phyloP scores from a whole-genome alignment of 179 eudicot species.

The Pouteria campechiana region DNA sequence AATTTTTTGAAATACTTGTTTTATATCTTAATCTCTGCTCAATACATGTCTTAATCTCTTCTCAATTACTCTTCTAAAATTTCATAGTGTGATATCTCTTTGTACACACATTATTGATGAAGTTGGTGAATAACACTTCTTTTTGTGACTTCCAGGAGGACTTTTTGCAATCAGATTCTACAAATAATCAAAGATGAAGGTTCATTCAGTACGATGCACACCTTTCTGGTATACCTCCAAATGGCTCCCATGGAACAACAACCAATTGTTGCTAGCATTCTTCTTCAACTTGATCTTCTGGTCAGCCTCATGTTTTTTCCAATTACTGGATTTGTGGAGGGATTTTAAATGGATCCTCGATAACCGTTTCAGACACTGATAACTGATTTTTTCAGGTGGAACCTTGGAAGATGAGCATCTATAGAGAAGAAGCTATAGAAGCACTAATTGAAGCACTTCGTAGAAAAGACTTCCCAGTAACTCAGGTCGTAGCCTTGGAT shows the following conservation, averaged over 20 bases:
- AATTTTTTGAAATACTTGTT: too few relatives aligned
- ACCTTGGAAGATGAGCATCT: conserved; percentile 52
- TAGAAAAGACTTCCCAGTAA: conserved; percentile 31
- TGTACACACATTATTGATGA: too few relatives aligned
- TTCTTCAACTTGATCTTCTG: conserved; percentile 57
- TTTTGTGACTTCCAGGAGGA: conserved; percentile 25
- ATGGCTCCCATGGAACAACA: conserved; percentile 61
- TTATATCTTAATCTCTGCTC: too few relatives aligned
- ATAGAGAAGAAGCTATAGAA: conserved; percentile 54
- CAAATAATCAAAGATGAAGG: conserved; percentile 43
- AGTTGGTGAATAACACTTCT: not conserved
- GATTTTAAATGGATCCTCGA: not conserved
- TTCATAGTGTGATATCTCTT: too few relatives aligned
- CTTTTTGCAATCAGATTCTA: conserved; percentile 29
- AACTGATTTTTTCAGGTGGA: conserved; percentile 18
- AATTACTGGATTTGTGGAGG: not conserved
- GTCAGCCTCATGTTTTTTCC: conserved; percentile 9
- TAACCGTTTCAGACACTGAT: not conserved
- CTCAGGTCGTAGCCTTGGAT: conserved; percentile 33
- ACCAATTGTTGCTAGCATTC: conserved; percentile 37
- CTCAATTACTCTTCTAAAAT: too few relatives aligned
- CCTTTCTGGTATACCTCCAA: conserved; percentile 39
- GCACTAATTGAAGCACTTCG: conserved; percentile 34
- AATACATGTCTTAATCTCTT: too few relatives aligned
- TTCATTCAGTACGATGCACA: conserved; percentile 51